Evolutionary conservation across 2,329 filamentous ascomycete genomes (phyloP), one percentile per base, ranked within the genome.

Genomic region (Penicillium aurantiogriseum): DNA sequence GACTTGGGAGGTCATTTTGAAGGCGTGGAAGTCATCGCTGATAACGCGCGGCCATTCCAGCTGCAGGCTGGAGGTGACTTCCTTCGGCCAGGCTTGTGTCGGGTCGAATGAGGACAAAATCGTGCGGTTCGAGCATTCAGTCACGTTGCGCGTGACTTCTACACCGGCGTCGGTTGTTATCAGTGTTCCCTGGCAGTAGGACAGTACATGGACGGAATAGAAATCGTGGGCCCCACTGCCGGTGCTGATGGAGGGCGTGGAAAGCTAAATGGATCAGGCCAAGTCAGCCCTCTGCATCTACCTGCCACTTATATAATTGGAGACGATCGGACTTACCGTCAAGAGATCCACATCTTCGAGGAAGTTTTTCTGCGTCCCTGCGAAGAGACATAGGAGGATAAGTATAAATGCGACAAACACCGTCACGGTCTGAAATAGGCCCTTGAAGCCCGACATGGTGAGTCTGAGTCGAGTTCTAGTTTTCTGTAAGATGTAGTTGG

Each of bases 171-270:
- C 62, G 47, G 79, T 59, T 2, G 72, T 68, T 10, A 62, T 59
- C 49, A 76, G 76, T 29, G 63, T 70, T 21, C 80, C 79, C 59
- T 80, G 77, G 73, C 86, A 88, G 74, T 83, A 84, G 69, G 83
- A 79, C 72, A 87, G 80, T 54, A 87, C 67, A 69, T 88, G 84
- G 17, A 82, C 77, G 21, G 79, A 81, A 74, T 88, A 88, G 72
- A 83, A 88, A 70, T 87, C 81, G 40, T 83, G 77, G 36, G 87
- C 76, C 38, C 83, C 81, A 17, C 86, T 71, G 19, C 76, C 70
- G 45, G 77, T 69, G 21, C 80, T 78, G 27, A 83, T 47, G 19
- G 62, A 55, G 2, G 69, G 63, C 9, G 69, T 68, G 50, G 71
- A 71, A 42, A 73, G 70, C 65, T 80, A 74, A 54, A 69, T 52